Evolutionary conservation across 371 early-diverging fungal genomes (phyloP).

Genomic region (Conidiobolus incongruus): DNA sequence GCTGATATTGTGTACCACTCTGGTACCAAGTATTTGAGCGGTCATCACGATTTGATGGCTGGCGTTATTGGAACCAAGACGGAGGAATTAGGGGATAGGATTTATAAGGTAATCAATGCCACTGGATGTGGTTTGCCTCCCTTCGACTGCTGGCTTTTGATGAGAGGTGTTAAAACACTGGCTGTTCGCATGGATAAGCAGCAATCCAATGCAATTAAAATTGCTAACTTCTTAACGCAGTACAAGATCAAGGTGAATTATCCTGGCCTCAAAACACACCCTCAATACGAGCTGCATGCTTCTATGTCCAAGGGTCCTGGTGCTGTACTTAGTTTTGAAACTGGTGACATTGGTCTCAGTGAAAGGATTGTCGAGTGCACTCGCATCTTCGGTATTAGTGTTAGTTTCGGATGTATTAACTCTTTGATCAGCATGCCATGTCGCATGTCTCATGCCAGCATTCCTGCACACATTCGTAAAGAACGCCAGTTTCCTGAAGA

Average conservation of each 20-base stretch:
- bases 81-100: slow-evolving; percentile 41
- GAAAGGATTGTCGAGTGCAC: slow-evolving; percentile 67
- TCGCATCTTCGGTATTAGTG: slow-evolving; percentile 73
- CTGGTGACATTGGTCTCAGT: slow-evolving; percentile 60
- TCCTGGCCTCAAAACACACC: slow-evolving; percentile 71
- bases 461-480: slow-evolving; percentile 71
- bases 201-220: slow-evolving; percentile 40
- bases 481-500: slow-evolving; percentile 78
- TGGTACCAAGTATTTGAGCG: slow-evolving; percentile 73
- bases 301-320: slow-evolving; percentile 68
- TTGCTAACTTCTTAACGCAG: slow-evolving; percentile 58
- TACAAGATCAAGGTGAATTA: slow-evolving; percentile 64
- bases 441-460: slow-evolving; percentile 92
- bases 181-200: slow-evolving; percentile 73
- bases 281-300: slow-evolving; percentile 65
- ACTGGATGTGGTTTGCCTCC: slow-evolving; percentile 75
- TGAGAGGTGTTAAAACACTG: slow-evolving; percentile 75
- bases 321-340: slow-evolving; percentile 84
- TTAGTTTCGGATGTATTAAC: slow-evolving; percentile 92
- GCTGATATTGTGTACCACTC: slow-evolving; percentile 76
- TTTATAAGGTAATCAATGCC: slow-evolving; percentile 70
- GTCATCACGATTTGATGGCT: slow-evolving; percentile 87
- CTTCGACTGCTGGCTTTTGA: slow-evolving; percentile 66
- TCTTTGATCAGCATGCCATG: slow-evolving; percentile 94
- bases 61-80: slow-evolving; percentile 59